Evolutionary conservation across 305 asterid species (phyloP).

Genomic region (Solanum hybrid): DNA sequence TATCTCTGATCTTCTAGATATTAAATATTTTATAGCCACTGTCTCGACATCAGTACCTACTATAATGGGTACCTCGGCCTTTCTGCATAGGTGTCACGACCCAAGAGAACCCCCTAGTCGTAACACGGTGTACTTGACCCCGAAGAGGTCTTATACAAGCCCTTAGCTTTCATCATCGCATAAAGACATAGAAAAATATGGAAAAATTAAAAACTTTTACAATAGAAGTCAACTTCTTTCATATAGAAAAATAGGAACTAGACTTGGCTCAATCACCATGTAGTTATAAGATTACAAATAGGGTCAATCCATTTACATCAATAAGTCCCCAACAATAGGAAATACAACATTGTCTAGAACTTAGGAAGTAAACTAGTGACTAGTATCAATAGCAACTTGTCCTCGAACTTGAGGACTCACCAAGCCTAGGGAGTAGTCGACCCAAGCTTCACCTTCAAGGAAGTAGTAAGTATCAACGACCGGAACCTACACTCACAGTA

Average conservation of each 20-base stretch:
- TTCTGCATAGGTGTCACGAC: not conserved
- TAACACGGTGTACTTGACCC: not conserved
- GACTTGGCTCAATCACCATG: not conserved
- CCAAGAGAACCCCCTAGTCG: not conserved
- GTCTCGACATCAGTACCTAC: not conserved
- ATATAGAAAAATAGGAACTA: not conserved
- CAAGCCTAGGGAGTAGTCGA: too few species aligned
- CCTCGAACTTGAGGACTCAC: too few species aligned
- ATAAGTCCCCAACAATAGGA: too few species aligned
- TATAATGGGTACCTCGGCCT: not conserved
- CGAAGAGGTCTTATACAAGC: not conserved
- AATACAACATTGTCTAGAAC: too few species aligned
- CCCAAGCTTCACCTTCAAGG: too few species aligned
- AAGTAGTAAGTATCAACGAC: too few species aligned
- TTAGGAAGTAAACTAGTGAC: too few species aligned
- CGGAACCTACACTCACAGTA: too few species aligned
- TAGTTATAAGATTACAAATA: too few species aligned
- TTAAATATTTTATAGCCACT: not conserved
- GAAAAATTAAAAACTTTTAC: too few species aligned
- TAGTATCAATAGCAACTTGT: too few species aligned
- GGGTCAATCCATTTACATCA: too few species aligned
- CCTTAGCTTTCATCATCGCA: not conserved
- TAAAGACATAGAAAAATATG: not conserved
- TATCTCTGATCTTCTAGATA: not conserved
- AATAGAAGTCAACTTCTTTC: not conserved